phyloP scores from a whole-genome alignment of 768 basidiomycete species.

The Lentinus brumalis region DNA sequence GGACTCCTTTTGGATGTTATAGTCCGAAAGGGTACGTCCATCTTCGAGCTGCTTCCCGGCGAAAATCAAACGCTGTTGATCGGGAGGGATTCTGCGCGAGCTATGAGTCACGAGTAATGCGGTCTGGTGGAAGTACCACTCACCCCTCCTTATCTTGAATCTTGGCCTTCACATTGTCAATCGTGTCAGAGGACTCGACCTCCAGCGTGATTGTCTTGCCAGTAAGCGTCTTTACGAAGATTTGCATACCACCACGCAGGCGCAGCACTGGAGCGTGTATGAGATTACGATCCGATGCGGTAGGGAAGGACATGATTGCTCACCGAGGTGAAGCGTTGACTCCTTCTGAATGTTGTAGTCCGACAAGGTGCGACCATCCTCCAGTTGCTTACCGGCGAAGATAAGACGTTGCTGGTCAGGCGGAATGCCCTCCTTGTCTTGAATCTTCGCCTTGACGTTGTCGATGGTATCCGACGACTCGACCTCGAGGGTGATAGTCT shows the following conservation, averaged over 20 bases:
- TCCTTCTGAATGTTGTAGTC: conserved; percentile 94
- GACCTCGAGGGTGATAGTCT: conserved; percentile 91
- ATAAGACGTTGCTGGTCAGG: conserved; percentile 91
- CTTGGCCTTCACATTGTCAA: conserved; percentile 87
- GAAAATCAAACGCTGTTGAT: conserved; percentile 90
- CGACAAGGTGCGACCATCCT: conserved; percentile 87
- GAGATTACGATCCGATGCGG: neutral
- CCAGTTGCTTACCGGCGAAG: conserved; percentile 91
- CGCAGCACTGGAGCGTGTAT: conserved; percentile 60
- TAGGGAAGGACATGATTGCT: neutral
- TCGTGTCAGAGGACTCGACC: conserved; percentile 91
- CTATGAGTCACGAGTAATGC: no score
- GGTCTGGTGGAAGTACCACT: no score
- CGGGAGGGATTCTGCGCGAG: conserved; percentile 56
- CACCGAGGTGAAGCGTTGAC: conserved; percentile 69
- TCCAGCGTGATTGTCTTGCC: conserved; percentile 94
- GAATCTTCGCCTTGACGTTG: conserved; percentile 90
- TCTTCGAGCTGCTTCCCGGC: conserved; percentile 96
- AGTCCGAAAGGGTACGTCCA: conserved; percentile 82
- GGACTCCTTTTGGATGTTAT: conserved; percentile 83
- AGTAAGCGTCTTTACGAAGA: conserved; percentile 85
- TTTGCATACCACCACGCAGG: conserved; percentile 90
- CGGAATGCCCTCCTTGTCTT: conserved; percentile 89
- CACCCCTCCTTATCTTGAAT: conserved; percentile 79
- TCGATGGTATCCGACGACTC: conserved; percentile 88